Conservation (phyloP, 1,139 yeast species). For the Kurtzmaniella quercitrusa region DNA sequence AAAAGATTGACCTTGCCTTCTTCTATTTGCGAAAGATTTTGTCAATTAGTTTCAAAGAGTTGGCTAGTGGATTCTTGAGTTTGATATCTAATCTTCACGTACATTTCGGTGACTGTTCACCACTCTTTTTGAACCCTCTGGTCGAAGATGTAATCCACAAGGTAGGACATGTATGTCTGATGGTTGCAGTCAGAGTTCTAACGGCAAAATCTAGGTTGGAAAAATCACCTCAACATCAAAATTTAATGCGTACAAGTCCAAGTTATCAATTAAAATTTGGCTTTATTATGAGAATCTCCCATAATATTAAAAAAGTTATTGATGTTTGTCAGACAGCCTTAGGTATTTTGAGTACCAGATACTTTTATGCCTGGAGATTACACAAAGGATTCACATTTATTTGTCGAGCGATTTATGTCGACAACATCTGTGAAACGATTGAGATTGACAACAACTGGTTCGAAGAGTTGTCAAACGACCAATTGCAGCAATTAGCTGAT, state of each 20-base stretch:
- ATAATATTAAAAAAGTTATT: constrained; percentile 16
- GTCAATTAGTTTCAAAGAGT: constrained; percentile 20
- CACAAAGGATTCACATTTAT: constrained; percentile 32
- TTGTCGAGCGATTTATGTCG: constrained; percentile 18
- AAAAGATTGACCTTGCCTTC: constrained; percentile 20
- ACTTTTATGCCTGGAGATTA: constrained; percentile 44
- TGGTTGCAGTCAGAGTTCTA: constrained; percentile 19
- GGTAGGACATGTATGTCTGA: constrained; percentile 24
- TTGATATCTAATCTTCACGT: constrained; percentile 24
- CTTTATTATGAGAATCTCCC: constrained; percentile 17
- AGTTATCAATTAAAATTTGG: constrained; percentile 17
- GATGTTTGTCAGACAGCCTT: constrained; percentile 22
- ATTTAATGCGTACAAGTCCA: constrained; percentile 13
- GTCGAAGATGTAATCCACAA: constrained; percentile 28
- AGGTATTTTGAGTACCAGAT: constrained; percentile 30
- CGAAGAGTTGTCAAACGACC: not conserved
- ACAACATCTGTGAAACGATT: constrained; percentile 18
- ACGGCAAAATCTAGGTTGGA: constrained; percentile 21
- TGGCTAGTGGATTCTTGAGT: constrained; percentile 26
- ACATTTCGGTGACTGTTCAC: constrained; percentile 34
- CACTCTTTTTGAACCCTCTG: constrained; percentile 33
- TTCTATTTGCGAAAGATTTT: constrained; percentile 30
- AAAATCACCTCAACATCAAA: constrained; percentile 15
- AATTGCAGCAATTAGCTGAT: constrained; percentile 1
- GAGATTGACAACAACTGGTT: constrained; percentile 1